Conservation (phyloP, 148 eudicot genomes). For the Rhododendron vialii region DNA sequence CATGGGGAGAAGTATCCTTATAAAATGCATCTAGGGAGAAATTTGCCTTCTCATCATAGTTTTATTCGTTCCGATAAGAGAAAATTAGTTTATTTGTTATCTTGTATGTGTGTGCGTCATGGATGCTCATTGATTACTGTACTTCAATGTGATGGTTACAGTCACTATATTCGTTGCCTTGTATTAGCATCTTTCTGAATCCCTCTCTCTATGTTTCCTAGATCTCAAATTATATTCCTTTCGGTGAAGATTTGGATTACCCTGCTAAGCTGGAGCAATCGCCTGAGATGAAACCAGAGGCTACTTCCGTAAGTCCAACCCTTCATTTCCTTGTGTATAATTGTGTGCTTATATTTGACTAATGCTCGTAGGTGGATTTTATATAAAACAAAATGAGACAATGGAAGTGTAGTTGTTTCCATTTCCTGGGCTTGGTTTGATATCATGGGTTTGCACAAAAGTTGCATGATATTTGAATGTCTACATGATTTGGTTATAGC, state of each 20-base stretch:
- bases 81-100: neutral
- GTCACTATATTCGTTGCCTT: no score
- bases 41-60: neutral
- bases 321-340: neutral
- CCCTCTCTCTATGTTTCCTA: slow-evolving; percentile 22
- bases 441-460: neutral
- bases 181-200: slow-evolving; percentile 6
- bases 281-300: slow-evolving; percentile 46
- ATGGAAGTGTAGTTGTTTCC: neutral
- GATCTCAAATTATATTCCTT: slow-evolving; percentile 94
- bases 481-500: neutral
- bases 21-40: neutral
- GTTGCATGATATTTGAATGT: neutral
- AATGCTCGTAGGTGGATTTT: neutral
- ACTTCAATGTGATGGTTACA: neutral
- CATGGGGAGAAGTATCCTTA: neutral
- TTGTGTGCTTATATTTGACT: neutral
- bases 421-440: neutral
- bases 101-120: neutral
- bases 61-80: no score
- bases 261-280: slow-evolving; percentile 84
- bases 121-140: neutral
- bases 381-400: neutral
- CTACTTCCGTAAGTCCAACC: slow-evolving; percentile 56
- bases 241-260: slow-evolving; percentile 83